Base-by-base conservation (phyloP, 768 basidiomycete genomes). In the Saitozyma podzolica region DNA sequence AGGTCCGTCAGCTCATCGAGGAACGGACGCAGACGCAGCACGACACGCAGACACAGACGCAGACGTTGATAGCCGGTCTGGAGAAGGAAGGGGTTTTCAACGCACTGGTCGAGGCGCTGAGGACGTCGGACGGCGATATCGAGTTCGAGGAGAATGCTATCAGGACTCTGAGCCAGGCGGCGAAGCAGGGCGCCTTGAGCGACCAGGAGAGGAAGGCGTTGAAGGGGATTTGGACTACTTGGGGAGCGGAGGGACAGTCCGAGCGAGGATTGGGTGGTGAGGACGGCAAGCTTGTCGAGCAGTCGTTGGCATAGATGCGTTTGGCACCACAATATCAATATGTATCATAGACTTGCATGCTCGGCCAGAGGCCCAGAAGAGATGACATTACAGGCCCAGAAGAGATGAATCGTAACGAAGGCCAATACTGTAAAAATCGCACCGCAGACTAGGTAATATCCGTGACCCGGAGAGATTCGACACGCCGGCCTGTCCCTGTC, bases 131-230 rank as follows among this genome's bases (percentile, higher is more conserved):
- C 40, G 51, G 42, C 29, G 58, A 55, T 16, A 48, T 70, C 8
- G 75, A 74, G 52, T 72, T 63, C 56, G 71, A 74, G 57, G 75
- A 74, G 63, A 71, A 73, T 48, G 65, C 68, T 3, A 61, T 73
- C 17, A 59, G 70, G 47, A 64, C 69, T 37, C 54, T 74, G 59
- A 61, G 53, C 11, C 62, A 58, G 42, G 75, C 73, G 9, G 61
- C 59, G 7, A 60, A 62, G 50, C 59, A 61, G 41, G 67, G 58
- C 17, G 75, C 52, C 16, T 17, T 73, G 61, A 50, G 14, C 3
- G 11, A 8, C 14, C 56, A 53, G n/a, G 65, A 67, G 51, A 68
- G 66, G 67, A 50, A 42, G 3, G 50, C 62, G 20, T 8, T 69
- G 9, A 56, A 52, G 42, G 43, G 20, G 17, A 61, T 69, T 7